Conservation (phyloP, 108 stramenopile genomes). For the Skeletonema marinoi region DNA sequence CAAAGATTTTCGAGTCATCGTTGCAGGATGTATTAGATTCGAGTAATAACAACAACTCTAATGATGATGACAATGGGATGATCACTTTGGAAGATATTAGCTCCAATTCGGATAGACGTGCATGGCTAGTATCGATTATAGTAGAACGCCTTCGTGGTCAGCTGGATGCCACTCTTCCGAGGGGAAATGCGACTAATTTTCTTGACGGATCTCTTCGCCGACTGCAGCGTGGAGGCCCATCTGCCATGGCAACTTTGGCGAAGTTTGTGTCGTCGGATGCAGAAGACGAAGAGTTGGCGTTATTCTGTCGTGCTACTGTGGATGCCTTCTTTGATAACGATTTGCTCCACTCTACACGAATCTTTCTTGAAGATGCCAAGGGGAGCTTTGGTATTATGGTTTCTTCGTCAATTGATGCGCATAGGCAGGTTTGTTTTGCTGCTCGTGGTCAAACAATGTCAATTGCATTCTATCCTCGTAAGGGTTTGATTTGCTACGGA, state of each 20-base stretch:
- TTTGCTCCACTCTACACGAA: conserved; percentile 59
- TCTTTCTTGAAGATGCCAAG: conserved; percentile 72
- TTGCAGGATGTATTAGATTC: conserved; percentile 39
- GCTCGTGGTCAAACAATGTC: conserved; percentile 83
- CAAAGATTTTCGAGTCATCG: conserved; percentile 59
- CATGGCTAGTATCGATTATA: conserved; percentile 11
- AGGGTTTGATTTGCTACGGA: conserved; percentile 79
- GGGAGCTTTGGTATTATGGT: conserved; percentile 79
- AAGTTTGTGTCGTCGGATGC: conserved; percentile 28
- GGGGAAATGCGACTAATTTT: not conserved
- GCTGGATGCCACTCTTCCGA: not conserved
- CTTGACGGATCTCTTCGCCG: not conserved
- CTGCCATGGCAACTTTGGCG: conserved; percentile 16
- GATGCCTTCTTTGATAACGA: conserved; percentile 85
- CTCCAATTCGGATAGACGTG: conserved; percentile 6
- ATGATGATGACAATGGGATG: not conserved
- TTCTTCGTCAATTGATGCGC: conserved; percentile 70
- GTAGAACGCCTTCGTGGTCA: conserved; percentile 13
- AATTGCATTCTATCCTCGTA: conserved; percentile 77
- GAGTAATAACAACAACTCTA: not conserved
- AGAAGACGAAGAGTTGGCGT: conserved; percentile 21
- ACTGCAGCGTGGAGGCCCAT: not conserved
- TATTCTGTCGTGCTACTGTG: conserved; percentile 51
- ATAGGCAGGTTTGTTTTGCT: conserved; percentile 76
- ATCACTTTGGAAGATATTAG: conserved; percentile 12